Conservation (phyloP, 2,329 filamentous ascomycete genomes). For the Beauveria asiatica region DNA sequence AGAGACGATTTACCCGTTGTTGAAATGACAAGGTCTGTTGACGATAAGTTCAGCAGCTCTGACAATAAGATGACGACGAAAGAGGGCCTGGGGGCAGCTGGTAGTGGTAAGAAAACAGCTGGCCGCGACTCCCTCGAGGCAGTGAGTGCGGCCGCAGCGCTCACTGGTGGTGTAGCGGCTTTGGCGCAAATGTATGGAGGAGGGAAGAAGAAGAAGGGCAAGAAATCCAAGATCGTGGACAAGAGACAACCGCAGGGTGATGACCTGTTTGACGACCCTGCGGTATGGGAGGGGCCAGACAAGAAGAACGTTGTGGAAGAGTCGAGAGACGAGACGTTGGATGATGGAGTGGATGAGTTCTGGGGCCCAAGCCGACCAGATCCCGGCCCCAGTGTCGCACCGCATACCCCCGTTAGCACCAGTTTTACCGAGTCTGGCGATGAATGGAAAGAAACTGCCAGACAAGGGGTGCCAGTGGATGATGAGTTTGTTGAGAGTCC, state of each 20-base stretch:
- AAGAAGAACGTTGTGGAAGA: conserved; percentile 24
- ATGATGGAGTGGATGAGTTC: conserved; percentile 22
- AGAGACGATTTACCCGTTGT: conserved; percentile 8
- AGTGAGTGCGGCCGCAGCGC: conserved; percentile 19
- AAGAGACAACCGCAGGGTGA: conserved; percentile 30
- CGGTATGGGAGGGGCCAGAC: conserved; percentile 36
- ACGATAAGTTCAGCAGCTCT: conserved; percentile 9
- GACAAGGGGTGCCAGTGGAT: conserved; percentile 18
- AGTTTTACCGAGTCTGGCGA: conserved; percentile 16
- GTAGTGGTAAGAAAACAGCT: not conserved
- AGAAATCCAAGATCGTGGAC: conserved; percentile 32
- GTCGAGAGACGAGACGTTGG: conserved; percentile 12
- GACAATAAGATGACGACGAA: conserved; percentile 1
- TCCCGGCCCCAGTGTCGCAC: not conserved
- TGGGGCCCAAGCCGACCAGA: conserved; percentile 19
- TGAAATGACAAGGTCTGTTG: conserved; percentile 12
- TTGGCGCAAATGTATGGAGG: conserved; percentile 27
- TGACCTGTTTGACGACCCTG: conserved; percentile 36
- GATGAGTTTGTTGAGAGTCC: conserved; percentile 30
- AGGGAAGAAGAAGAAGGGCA: conserved; percentile 24
- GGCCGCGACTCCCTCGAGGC: conserved; percentile 6
- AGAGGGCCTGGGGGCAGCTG: not conserved
- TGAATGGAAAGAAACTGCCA: conserved; percentile 18
- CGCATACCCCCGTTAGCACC: conserved; percentile 13
- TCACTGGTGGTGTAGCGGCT: conserved; percentile 24